Base-by-base conservation (phyloP, 208 protist species). In the Crithidia sp. region DNA sequence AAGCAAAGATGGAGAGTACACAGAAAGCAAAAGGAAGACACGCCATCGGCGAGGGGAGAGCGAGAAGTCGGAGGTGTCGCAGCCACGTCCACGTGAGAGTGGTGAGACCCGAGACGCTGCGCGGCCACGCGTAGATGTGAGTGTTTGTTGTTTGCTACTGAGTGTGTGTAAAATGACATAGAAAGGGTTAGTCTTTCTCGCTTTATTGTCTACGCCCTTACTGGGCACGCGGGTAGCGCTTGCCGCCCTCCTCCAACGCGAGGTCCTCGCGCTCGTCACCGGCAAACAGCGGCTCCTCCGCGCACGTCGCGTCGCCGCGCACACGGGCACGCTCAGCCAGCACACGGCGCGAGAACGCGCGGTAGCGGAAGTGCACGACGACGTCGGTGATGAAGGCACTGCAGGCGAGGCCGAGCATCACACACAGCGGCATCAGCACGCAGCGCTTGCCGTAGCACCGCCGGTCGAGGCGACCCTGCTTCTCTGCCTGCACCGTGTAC, bases 401-500 rank as follows among this genome's bases (percentile, higher is more conserved):
- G 36, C 49, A 52, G 4, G 53, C 55, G 7, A 84, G 56, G 28
- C 69, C 76, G 12, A 81, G 70, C 63, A 81, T 72, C 14, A 81
- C 68, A 4, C 60, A 47, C 64, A 79, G 62, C 12, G 74, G 74
- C 74, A 79, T 80, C 67, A 80, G 41, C 50, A 80, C 67, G 45
- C 75, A 80, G 14, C 6, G 14, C 52, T 69, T 67, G 50, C 58
- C 60, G 49, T 61, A 62, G 75, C 75, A 80, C 45, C 44, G 44
- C 19, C 28, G 17, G 52, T 49, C 55, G 13, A 53, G 55, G 59
- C 37, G 59, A 6, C 16, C 52, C 50, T 86, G 69, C 57, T 82
- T 74, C 13, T 65, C 62, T 4, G 82, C 82, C 82, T 83, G 56
- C 28, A 70, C 52, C 37, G 74, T 73, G 63, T 89, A 89, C 74